Conservation (phyloP, 257 asterid genomes). For the Ajuga chamaepitys region DNA sequence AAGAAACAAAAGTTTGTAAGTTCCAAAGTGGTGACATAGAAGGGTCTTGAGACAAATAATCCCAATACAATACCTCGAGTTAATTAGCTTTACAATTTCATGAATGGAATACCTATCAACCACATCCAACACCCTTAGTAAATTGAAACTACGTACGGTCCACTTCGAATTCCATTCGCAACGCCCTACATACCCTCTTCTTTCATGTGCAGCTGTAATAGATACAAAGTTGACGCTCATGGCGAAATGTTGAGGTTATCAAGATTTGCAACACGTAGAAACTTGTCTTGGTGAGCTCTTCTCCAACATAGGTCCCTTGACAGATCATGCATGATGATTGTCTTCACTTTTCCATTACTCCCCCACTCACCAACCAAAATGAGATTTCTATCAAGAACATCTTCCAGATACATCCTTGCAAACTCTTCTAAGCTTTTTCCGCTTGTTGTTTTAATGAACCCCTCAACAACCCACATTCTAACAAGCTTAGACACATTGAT, state of each 20-base stretch:
- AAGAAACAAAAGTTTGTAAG: constrained; percentile 6
- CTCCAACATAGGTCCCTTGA: constrained; percentile 27
- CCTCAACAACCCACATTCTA: constrained; percentile 37
- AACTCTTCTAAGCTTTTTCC: constrained; percentile 16
- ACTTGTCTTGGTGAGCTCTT: constrained; percentile 21
- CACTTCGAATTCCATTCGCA: too few relatives aligned
- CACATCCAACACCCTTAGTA: too few relatives aligned
- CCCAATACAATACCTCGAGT: too few relatives aligned
- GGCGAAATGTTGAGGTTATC: too few relatives aligned
- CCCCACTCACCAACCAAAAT: constrained; percentile 13
- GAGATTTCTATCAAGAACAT: constrained; percentile 24
- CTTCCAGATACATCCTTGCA: constrained; percentile 18
- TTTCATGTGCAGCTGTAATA: too few relatives aligned
- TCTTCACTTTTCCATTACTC: constrained; percentile 23
- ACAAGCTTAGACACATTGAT: constrained; percentile 21
- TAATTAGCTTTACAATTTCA: too few relatives aligned
- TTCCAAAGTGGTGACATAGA: constrained; percentile 8
- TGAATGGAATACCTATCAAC: too few relatives aligned
- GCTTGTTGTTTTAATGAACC: constrained; percentile 12
- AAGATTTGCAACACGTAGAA: too few relatives aligned
- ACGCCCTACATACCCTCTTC: too few relatives aligned
- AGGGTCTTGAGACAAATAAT: too few relatives aligned
- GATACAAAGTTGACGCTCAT: too few relatives aligned
- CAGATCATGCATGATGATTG: constrained; percentile 32
- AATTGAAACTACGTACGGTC: too few relatives aligned